Conservation (phyloP, 306 rosid genomes). For the Comarum palustre region DNA sequence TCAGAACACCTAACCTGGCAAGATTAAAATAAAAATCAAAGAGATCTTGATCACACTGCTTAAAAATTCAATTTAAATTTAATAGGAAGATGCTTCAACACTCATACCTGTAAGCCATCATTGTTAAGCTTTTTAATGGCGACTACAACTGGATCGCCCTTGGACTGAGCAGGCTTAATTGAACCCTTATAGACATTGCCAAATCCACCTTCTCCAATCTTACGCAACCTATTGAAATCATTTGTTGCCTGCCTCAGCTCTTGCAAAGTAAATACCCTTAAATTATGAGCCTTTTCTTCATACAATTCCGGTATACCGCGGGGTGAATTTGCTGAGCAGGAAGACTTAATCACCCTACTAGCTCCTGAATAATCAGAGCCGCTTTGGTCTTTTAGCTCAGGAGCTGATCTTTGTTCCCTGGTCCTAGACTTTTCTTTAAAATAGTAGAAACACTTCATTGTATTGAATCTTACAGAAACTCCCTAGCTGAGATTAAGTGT, state of each 20-base stretch:
- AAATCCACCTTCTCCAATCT: constrained; percentile 95
- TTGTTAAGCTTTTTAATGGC: constrained; percentile 74
- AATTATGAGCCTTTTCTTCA: constrained; percentile 72
- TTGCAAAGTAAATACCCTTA: constrained; percentile 50
- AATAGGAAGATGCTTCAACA: constrained; percentile 13
- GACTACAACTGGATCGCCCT: constrained; percentile 46
- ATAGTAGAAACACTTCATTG: constrained; percentile 73
- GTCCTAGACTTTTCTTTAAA: constrained; percentile 46
- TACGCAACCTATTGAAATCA: constrained; percentile 55
- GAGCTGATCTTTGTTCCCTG: constrained; percentile 60
- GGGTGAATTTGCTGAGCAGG: constrained; percentile 46
- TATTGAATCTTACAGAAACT: constrained; percentile 11
- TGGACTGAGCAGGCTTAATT: constrained; percentile 54
- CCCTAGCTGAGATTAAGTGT: constrained; percentile 12
- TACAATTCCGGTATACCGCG: constrained; percentile 73
- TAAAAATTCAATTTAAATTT: constrained; percentile 9
- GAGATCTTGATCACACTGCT: constrained; percentile 1
- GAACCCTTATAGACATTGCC: constrained; percentile 80
- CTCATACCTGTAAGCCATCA: constrained; percentile 71
- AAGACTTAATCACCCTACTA: constrained; percentile 47
- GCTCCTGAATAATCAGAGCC: constrained; percentile 40
- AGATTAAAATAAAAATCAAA: background rate
- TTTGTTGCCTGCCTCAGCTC: constrained; percentile 67
- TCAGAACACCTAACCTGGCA: background rate
- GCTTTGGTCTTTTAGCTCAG: constrained; percentile 48